A percentile compares a stretch with the other conserved stretches of the same genome.
Evolutionary conservation across 345 rosid species (phyloP).

Genomic region (Triadica sebifera): DNA sequence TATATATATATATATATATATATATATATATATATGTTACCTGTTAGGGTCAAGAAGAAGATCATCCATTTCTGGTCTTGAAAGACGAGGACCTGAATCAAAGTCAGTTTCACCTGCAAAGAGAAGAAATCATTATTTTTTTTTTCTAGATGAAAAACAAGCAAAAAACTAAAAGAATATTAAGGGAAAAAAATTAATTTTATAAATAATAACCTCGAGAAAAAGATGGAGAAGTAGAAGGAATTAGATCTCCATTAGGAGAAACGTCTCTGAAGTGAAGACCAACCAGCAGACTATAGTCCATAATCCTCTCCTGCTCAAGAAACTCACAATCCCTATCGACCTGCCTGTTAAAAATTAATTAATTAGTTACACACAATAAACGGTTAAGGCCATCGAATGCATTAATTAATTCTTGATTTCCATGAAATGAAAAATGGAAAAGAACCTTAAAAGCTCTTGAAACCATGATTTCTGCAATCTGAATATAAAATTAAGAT

Average conservation of each 20-base stretch:
- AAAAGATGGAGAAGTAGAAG: slow-evolving; percentile 49
- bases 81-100: slow-evolving; percentile 39
- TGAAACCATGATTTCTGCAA: slow-evolving; percentile 83
- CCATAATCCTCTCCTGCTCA: slow-evolving; percentile 96
- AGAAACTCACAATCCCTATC: slow-evolving; percentile 91
- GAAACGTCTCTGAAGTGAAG: slow-evolving; percentile 82
- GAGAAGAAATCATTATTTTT: background rate
- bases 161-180: background rate
- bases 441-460: slow-evolving; percentile 61
- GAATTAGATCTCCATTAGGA: slow-evolving; percentile 62
- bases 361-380: slow-evolving; percentile 10
- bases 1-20: too few species aligned
- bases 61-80: slow-evolving; percentile 52
- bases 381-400: background rate
- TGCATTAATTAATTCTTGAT: too few species aligned
- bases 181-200: background rate
- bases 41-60: slow-evolving; percentile 50
- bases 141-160: background rate
- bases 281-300: slow-evolving; percentile 89
- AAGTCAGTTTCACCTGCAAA: slow-evolving; percentile 30
- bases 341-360: slow-evolving; percentile 58
- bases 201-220: background rate
- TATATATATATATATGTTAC: too few species aligned
- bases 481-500: slow-evolving; percentile 78
- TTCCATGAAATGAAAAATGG: too few species aligned